Evolutionary conservation across 2,329 filamentous ascomycete genomes (phyloP).

Genomic region (Beauveria australis): DNA sequence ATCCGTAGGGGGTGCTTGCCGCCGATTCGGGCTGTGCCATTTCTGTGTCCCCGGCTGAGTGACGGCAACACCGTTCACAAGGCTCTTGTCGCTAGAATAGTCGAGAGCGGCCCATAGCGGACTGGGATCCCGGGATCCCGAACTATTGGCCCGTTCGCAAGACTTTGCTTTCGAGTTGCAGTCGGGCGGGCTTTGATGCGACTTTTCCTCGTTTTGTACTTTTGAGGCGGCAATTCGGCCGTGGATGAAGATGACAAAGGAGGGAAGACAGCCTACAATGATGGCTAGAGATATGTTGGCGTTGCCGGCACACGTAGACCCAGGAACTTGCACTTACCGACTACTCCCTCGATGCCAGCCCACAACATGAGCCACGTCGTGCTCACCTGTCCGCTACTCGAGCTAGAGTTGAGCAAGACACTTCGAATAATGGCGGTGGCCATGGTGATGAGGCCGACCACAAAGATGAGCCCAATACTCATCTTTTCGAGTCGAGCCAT

Average conservation of each 20-base stretch:
- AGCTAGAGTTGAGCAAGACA: constrained; percentile 12
- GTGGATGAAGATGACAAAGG: constrained; percentile 15
- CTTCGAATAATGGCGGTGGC: constrained; percentile 15
- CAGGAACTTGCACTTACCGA: constrained; percentile 11
- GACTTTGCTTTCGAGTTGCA: constrained; percentile 9
- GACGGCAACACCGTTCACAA: constrained; percentile 9
- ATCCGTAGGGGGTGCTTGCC: background rate
- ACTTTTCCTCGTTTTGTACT: constrained; percentile 5
- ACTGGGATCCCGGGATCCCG: constrained; percentile 1
- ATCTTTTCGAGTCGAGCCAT: constrained; percentile 15
- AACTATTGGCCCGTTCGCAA: constrained; percentile 7
- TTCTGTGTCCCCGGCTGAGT: constrained; percentile 14
- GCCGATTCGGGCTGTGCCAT: constrained; percentile 7
- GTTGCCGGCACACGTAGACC: background rate
- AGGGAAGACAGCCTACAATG: constrained; percentile 15
- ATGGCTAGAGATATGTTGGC: constrained; percentile 11
- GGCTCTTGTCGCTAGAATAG: constrained; percentile 13
- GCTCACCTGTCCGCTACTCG: constrained; percentile 13
- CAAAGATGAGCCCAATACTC: constrained; percentile 14
- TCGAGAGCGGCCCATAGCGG: constrained; percentile 8
- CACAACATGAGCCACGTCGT: constrained; percentile 17
- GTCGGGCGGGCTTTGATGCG: constrained; percentile 5
- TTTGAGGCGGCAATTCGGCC: constrained; percentile 12
- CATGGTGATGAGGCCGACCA: constrained; percentile 15
- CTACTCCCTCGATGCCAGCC: constrained; percentile 15